A percentile compares a stretch with the other conserved stretches of the same genome.
Conservation (phyloP, 2,329 filamentous ascomycete species). For the Fusarium sp. region DNA sequence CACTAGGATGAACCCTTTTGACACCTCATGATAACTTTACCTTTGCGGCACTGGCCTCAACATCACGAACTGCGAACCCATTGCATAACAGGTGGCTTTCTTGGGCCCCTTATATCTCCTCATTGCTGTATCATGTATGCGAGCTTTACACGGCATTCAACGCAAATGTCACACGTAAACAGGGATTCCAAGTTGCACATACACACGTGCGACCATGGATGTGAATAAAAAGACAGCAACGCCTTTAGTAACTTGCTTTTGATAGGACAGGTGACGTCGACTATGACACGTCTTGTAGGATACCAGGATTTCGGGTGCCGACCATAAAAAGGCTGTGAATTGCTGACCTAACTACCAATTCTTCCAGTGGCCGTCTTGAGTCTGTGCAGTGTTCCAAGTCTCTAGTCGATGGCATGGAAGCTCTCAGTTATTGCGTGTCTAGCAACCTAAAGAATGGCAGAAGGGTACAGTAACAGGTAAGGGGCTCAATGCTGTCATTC, state of each 20-base stretch:
- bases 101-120: neutral
- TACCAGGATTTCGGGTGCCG: neutral
- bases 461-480: neutral
- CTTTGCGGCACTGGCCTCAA: neutral
- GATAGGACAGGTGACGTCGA: conserved; percentile 21
- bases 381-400: neutral
- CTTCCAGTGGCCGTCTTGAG: neutral
- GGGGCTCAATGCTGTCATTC: conserved; percentile 30
- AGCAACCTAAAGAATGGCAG: neutral
- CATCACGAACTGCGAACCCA: neutral
- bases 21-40: neutral
- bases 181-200: conserved; percentile 1
- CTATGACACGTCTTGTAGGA: conserved; percentile 14
- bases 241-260: neutral
- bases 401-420: neutral
- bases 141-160: neutral
- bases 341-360: neutral
- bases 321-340: neutral
- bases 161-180: conserved; percentile 1
- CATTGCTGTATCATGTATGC: neutral
- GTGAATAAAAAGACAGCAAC: conserved; percentile 3
- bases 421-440: conserved; percentile 13
- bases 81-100: neutral
- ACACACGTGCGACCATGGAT: conserved; percentile 10
- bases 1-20: neutral